Conservation (phyloP, 2,329 filamentous ascomycete genomes). For the Colletotrichum graminicola region DNA sequence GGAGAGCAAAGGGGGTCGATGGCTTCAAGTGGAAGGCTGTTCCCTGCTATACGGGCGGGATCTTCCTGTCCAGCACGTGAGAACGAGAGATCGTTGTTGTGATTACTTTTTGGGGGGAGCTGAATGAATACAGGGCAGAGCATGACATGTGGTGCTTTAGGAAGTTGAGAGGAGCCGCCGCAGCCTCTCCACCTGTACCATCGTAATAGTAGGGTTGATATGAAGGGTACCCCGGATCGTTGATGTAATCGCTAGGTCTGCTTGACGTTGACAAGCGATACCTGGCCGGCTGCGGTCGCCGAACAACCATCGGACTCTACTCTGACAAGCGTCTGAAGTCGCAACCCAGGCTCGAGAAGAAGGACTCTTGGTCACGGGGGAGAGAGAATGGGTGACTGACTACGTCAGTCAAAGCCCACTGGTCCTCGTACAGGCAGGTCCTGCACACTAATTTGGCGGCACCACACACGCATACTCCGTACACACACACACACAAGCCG, state of each 20-base stretch:
- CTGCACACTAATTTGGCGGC: background rate
- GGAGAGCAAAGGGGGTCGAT: constrained; percentile 14
- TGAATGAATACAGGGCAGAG: constrained; percentile 18
- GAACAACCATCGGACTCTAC: constrained; percentile 15
- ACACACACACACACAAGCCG: background rate
- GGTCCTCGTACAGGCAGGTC: background rate
- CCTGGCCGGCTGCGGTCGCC: constrained; percentile 30
- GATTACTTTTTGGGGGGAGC: constrained; percentile 9
- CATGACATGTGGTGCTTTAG: constrained; percentile 28
- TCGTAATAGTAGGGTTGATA: constrained; percentile 13
- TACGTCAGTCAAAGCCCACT: constrained; percentile 40
- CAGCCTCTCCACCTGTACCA: constrained; percentile 26
- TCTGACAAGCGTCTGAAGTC: constrained; percentile 5
- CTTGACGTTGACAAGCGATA: constrained; percentile 29
- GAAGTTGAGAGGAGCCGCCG: constrained; percentile 4
- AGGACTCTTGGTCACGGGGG: constrained; percentile 12
- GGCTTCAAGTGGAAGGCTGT: constrained; percentile 24
- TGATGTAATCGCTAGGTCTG: constrained; percentile 40
- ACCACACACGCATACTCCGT: constrained; percentile 17
- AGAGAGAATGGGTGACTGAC: constrained; percentile 5
- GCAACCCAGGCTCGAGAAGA: background rate
- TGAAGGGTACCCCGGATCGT: constrained; percentile 40
- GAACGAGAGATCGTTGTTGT: constrained; percentile 21
- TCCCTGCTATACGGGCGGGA: constrained; percentile 31
- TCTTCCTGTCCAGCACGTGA: constrained; percentile 35